These are phyloP conservation scores for Blastosporella zonata DNA, from an alignment of 1,284 basidiomycete species.

Conservation along the genomic window DNA sequence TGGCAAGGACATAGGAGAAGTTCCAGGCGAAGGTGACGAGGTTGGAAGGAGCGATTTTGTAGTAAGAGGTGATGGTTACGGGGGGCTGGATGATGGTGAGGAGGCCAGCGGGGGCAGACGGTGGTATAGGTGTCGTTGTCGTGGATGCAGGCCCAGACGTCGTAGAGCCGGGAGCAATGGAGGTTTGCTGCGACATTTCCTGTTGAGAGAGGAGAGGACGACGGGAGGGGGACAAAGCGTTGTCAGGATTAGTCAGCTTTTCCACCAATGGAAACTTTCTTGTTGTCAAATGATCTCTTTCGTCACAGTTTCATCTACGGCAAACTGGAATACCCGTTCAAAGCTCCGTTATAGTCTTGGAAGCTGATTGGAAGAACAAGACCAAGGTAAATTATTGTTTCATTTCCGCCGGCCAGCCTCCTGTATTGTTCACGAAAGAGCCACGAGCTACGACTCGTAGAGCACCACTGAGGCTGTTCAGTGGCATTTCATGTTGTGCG, in stretches of 20 bases:
- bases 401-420: too few species aligned
- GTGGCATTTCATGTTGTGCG: neutral
- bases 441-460: too few species aligned
- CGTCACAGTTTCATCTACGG: neutral
- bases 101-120: conserved; percentile 61
- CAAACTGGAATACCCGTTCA: neutral
- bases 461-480: neutral
- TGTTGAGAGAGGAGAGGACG: neutral
- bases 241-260: conserved; percentile 3
- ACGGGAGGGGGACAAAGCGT: neutral
- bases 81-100: conserved; percentile 79
- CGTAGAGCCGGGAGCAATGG: conserved; percentile 6
- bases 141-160: conserved; percentile 10
- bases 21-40: conserved; percentile 93
- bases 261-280: neutral
- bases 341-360: neutral
- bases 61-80: conserved; percentile 77
- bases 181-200: conserved; percentile 1
- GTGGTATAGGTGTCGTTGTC: conserved; percentile 38
- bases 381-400: too few species aligned
- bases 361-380: neutral
- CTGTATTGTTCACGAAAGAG: too few species aligned
- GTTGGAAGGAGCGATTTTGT: conserved; percentile 79
- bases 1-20: conserved; percentile 67
- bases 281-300: neutral